phyloP scores from a whole-genome alignment of 108 stramenopile species.

The Licmophora abbreviata region DNA sequence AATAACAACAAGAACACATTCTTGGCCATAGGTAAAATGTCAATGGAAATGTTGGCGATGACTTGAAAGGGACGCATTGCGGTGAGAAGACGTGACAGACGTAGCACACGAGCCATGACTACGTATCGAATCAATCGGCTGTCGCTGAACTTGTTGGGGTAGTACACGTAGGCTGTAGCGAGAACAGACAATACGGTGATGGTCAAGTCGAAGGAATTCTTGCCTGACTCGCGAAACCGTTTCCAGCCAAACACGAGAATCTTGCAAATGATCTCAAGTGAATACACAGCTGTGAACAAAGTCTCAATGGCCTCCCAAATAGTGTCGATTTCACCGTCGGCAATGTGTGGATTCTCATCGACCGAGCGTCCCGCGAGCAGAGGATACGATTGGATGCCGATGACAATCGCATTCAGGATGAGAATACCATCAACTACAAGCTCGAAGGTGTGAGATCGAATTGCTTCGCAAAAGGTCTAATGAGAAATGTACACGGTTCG shows the following conservation, averaged over 20 bases:
- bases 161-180: slow-evolving; percentile 56
- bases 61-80: slow-evolving; percentile 44
- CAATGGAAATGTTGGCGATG: slow-evolving; percentile 34
- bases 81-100: slow-evolving; percentile 52
- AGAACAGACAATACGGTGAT: slow-evolving; percentile 49
- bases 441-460: slow-evolving; percentile 47
- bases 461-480: too few species aligned
- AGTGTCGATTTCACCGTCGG: slow-evolving; percentile 42
- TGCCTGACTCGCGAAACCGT: slow-evolving; percentile 33
- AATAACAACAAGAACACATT: slow-evolving; percentile 44
- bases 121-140: slow-evolving; percentile 47
- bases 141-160: slow-evolving; percentile 50
- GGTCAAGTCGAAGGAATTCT: slow-evolving; percentile 63
- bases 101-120: slow-evolving; percentile 70
- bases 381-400: slow-evolving; percentile 63
- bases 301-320: slow-evolving; percentile 51
- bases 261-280: slow-evolving; percentile 51
- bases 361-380: slow-evolving; percentile 41
- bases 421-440: slow-evolving; percentile 43
- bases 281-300: slow-evolving; percentile 57
- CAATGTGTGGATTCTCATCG: slow-evolving; percentile 13
- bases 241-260: slow-evolving; percentile 58
- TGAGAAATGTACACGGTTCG: slow-evolving; percentile 3
- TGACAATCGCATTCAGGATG: slow-evolving; percentile 55
- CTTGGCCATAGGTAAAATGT: slow-evolving; percentile 46